A percentile compares a stretch with the other conserved stretches of the same genome.
Evolutionary conservation across 768 basidiomycete species (phyloP).

Genomic region (Termitomyces sp.): DNA sequence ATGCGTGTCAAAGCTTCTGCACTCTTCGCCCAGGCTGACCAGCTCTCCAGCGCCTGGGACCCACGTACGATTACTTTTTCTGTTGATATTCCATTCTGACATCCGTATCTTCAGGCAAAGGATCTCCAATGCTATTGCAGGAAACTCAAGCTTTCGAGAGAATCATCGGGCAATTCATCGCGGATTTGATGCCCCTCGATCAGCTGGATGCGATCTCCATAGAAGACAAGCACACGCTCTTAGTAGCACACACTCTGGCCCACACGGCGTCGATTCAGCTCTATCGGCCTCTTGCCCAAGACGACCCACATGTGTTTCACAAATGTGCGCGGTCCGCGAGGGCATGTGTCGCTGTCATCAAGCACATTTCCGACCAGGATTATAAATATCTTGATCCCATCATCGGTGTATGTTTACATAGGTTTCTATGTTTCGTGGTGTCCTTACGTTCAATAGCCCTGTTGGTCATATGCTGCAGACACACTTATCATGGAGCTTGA

Average conservation of each 20-base stretch:
- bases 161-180: slow-evolving; percentile 58
- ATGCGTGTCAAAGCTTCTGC: slow-evolving; percentile 76
- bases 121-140: slow-evolving; percentile 46
- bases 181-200: slow-evolving; percentile 61
- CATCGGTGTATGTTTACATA: slow-evolving; percentile 52
- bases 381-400: slow-evolving; percentile 76
- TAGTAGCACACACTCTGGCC: slow-evolving; percentile 62
- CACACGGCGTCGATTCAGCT: slow-evolving; percentile 66
- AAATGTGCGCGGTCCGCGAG: slow-evolving; percentile 67
- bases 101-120: slow-evolving; percentile 31
- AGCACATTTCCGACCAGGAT: slow-evolving; percentile 60
- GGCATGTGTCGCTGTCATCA: slow-evolving; percentile 55
- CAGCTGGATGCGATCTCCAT: slow-evolving; percentile 54
- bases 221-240: slow-evolving; percentile 56
- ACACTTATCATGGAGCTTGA: slow-evolving; percentile 66
- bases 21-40: slow-evolving; percentile 65
- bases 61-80: slow-evolving; percentile 37
- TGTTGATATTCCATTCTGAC: not conserved
- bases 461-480: slow-evolving; percentile 70
- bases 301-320: slow-evolving; percentile 57
- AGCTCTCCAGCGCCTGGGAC: slow-evolving; percentile 58
- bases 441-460: slow-evolving; percentile 41
- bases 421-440: slow-evolving; percentile 4
- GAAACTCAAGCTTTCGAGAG: slow-evolving; percentile 62
- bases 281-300: slow-evolving; percentile 57